phyloP scores from a whole-genome alignment of 441 rosid genomes.

The Dalechampia spathulata region DNA sequence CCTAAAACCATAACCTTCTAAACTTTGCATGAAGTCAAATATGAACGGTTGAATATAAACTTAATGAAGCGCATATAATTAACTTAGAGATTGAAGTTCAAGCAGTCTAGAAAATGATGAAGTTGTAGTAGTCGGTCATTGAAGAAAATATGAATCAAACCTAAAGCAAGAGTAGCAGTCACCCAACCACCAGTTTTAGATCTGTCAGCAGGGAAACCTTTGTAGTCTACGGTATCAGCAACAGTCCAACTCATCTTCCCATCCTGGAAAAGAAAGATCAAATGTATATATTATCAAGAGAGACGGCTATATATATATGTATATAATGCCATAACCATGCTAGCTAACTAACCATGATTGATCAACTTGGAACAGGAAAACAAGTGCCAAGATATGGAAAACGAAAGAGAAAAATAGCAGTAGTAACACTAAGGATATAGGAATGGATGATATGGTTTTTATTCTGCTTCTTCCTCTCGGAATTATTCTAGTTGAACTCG shows the following conservation, averaged over 20 bases:
- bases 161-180: slow-evolving; percentile 53
- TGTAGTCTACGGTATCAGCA: slow-evolving; percentile 46
- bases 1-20: background rate
- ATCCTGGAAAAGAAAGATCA: slow-evolving; percentile 24
- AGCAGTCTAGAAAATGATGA: no score
- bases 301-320: no score
- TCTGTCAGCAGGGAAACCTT: slow-evolving; percentile 48
- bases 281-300: no score
- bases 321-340: no score
- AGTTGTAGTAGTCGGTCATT: no score
- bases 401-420: slow-evolving; percentile 5
- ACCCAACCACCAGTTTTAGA: slow-evolving; percentile 70
- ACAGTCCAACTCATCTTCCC: slow-evolving; percentile 42
- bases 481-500: background rate
- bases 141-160: slow-evolving; percentile 19
- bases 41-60: background rate
- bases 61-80: no score
- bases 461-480: background rate
- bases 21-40: background rate
- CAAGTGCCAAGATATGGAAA: background rate
- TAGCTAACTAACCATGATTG: slow-evolving; percentile 24
- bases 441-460: no score
- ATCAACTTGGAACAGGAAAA: no score
- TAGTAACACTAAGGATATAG: background rate
- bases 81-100: no score